phyloP scores from a whole-genome alignment of 1,139 yeast genomes.

The Lodderomyces oxycetoniae region DNA sequence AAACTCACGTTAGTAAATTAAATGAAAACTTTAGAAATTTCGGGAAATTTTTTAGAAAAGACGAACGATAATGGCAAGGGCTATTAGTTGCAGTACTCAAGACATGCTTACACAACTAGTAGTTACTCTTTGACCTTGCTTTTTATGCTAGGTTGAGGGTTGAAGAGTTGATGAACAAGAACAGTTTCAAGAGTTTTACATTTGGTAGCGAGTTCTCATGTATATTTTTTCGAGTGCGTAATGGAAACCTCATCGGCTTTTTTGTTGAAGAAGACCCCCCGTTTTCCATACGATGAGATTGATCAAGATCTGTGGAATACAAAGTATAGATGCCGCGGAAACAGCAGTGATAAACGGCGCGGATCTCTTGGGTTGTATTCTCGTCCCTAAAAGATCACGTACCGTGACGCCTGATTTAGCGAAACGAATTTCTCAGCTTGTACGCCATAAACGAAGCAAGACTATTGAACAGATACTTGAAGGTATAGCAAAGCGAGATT shows the following conservation, averaged over 20 bases:
- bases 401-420: conserved; percentile 61
- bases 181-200: no score
- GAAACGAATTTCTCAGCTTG: conserved; percentile 41
- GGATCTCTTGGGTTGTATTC: conserved; percentile 72
- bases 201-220: no score
- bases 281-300: conserved; percentile 11
- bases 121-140: no score
- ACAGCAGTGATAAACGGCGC: conserved; percentile 70
- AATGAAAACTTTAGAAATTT: conserved; percentile 56
- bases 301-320: conserved; percentile 83
- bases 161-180: no score
- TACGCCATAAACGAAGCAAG: conserved; percentile 13
- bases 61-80: conserved; percentile 17
- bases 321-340: conserved; percentile 61
- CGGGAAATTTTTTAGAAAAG: conserved; percentile 56
- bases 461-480: conserved; percentile 1
- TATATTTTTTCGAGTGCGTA: no score
- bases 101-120: no score
- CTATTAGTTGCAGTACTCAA: no score
- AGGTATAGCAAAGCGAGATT: conserved; percentile 14
- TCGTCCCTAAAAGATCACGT: conserved; percentile 78
- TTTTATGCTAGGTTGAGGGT: no score
- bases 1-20: conserved; percentile 52
- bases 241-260: no score
- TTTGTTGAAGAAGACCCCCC: no score